These are phyloP conservation scores for Euphorbia peplus DNA, from an alignment of 345 rosid genomes.

Conservation along the genomic window DNA sequence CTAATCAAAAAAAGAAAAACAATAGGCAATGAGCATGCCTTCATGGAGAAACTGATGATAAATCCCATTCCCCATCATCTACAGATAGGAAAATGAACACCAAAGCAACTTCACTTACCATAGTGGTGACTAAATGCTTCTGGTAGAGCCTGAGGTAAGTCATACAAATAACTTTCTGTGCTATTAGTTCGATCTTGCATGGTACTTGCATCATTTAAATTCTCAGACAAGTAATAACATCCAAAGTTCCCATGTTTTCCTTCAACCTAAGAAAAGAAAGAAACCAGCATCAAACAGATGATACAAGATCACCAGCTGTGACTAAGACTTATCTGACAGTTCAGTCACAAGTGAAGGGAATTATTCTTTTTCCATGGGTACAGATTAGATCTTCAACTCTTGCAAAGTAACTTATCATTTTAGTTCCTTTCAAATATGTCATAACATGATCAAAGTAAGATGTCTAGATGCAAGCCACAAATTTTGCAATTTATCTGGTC, in stretches of 20 bases:
- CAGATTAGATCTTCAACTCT: not conserved
- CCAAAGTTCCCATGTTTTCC: slow-evolving; percentile 53
- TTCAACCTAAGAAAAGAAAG: slow-evolving; percentile 53
- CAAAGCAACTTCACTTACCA: slow-evolving; percentile 46
- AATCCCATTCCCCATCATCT: not conserved
- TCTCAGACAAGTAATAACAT: slow-evolving; percentile 76
- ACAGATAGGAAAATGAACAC: not conserved
- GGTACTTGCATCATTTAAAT: slow-evolving; percentile 38
- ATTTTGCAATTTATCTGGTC: not conserved
- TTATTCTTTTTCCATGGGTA: not conserved
- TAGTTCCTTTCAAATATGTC: not conserved
- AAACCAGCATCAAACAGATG: slow-evolving; percentile 17
- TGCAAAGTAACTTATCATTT: not conserved
- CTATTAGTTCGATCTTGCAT: slow-evolving; percentile 34
- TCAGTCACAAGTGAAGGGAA: not conserved
- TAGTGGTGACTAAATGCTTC: slow-evolving; percentile 40
- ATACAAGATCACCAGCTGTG: not conserved
- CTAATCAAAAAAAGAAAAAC: not conserved
- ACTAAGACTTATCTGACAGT: not conserved
- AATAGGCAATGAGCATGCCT: not conserved
- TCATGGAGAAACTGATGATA: slow-evolving; percentile 3
- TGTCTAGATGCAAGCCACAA: not conserved
- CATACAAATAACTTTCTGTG: slow-evolving; percentile 29
- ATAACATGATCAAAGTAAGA: not conserved
- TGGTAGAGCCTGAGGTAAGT: slow-evolving; percentile 66